phyloP scores from a whole-genome alignment of 2,329 filamentous ascomycete species.

The Diaporthe vexans region DNA sequence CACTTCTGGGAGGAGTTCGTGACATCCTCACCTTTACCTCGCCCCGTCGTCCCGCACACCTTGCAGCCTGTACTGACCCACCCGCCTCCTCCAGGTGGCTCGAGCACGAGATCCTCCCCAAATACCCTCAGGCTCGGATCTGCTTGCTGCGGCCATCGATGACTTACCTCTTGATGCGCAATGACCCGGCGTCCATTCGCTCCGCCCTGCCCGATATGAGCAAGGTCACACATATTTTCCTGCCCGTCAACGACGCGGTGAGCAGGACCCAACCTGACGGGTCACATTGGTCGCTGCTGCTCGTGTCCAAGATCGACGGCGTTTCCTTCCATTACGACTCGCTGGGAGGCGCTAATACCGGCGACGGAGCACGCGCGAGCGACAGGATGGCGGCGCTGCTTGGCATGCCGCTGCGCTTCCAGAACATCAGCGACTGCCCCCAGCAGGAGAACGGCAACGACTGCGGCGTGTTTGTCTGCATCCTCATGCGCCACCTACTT shows the following conservation, averaged over 20 bases:
- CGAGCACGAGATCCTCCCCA: conserved; percentile 86
- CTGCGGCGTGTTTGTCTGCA: conserved; percentile 95
- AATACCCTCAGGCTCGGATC: conserved; percentile 87
- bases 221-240: conserved; percentile 90
- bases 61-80: conserved; percentile 23
- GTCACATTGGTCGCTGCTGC: conserved; percentile 92
- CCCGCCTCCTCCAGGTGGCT: conserved; percentile 71
- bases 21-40: conserved; percentile 5
- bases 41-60: conserved; percentile 32
- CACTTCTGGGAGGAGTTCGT: conserved; percentile 96
- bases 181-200: conserved; percentile 67
- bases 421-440: conserved; percentile 86
- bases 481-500: conserved; percentile 94
- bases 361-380: conserved; percentile 79
- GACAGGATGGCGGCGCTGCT: conserved; percentile 79
- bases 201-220: conserved; percentile 85
- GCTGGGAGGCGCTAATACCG: conserved; percentile 80
- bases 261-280: conserved; percentile 86
- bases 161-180: conserved; percentile 90
- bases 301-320: conserved; percentile 89
- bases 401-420: conserved; percentile 76
- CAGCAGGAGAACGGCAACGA: conserved; percentile 94
- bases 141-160: conserved; percentile 92
- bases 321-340: conserved; percentile 98
- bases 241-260: conserved; percentile 92